A percentile compares a stretch with the other conserved stretches of the same genome.
These are phyloP conservation scores for Myxozyma geophila DNA, from an alignment of 805 yeast species.

Conservation along the genomic window DNA sequence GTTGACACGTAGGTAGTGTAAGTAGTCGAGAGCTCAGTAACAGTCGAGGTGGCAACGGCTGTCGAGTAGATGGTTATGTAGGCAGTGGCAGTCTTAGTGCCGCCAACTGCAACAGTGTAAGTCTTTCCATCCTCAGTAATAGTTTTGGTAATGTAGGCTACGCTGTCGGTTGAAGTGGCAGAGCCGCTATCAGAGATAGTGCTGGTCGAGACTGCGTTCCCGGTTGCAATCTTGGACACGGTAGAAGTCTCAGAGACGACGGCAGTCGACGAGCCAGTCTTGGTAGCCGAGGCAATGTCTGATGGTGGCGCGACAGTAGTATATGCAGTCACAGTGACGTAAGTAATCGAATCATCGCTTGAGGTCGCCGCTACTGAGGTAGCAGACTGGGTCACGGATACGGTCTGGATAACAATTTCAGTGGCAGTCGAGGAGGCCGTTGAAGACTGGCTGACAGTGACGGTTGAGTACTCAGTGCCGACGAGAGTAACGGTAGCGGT, in stretches of 20 bases:
- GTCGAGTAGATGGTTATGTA: constrained; percentile 5
- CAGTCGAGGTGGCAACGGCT: neutral
- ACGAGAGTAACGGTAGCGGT: constrained; percentile 8
- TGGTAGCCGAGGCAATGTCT: neutral
- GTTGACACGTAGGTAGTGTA: neutral
- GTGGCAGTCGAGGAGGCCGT: constrained; percentile 8
- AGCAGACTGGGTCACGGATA: neutral
- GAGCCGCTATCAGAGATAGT: constrained; percentile 1
- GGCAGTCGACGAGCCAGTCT: constrained; percentile 2
- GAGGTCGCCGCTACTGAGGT: neutral
- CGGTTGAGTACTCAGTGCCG: constrained; percentile 10
- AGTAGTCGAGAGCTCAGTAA: constrained; percentile 1
- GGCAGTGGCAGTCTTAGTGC: constrained; percentile 9
- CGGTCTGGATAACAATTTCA: neutral
- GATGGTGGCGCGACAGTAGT: constrained; percentile 16
- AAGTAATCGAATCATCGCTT: constrained; percentile 10
- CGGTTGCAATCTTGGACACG: neutral
- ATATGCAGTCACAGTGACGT: constrained; percentile 14
- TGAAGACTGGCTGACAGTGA: neutral
- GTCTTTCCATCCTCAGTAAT: constrained; percentile 6
- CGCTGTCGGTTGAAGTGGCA: neutral
- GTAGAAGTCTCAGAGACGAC: constrained; percentile 2
- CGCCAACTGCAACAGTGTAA: constrained; percentile 9
- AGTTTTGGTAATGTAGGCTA: neutral
- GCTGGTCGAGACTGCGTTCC: neutral